These are phyloP conservation scores for Mycosarcoma maydis DNA, from an alignment of 1,284 basidiomycete genomes.

Conservation along the genomic window DNA sequence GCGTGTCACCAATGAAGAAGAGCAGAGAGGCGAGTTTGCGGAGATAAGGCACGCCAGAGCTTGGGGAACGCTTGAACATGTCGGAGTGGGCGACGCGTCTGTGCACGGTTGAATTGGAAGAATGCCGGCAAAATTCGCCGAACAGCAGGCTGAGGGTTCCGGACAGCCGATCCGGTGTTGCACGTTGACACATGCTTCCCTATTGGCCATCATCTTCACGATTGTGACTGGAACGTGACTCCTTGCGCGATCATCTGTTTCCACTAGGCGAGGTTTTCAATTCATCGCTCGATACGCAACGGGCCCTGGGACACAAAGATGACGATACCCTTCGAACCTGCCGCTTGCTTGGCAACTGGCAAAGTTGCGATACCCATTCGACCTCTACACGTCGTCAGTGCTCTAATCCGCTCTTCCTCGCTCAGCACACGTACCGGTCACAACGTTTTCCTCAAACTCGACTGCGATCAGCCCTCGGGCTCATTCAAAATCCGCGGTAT, in stretches of 20 bases:
- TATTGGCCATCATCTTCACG: no score
- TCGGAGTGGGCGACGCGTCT: no score
- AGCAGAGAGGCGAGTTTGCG: not conserved
- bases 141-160: slow-evolving; percentile 6
- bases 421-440: slow-evolving; percentile 20
- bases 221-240: no score
- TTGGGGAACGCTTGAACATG: no score
- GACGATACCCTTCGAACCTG: not conserved
- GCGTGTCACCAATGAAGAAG: no score
- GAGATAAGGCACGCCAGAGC: no score
- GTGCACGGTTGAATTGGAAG: no score
- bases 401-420: slow-evolving; percentile 19
- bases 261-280: no score
- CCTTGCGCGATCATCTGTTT: no score
- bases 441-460: slow-evolving; percentile 64
- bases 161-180: not conserved
- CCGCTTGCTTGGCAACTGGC: not conserved
- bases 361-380: not conserved
- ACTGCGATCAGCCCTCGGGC: slow-evolving; percentile 60
- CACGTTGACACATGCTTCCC: not conserved
- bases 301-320: no score
- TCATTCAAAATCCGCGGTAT: slow-evolving; percentile 65
- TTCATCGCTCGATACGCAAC: no score
- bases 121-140: slow-evolving; percentile 20
- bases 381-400: no score